Percentiles rank a stretch among this genome's conserved stretches.
Evolutionary conservation across 345 rosid species (phyloP).

Genomic region (Fremontodendron californicum): DNA sequence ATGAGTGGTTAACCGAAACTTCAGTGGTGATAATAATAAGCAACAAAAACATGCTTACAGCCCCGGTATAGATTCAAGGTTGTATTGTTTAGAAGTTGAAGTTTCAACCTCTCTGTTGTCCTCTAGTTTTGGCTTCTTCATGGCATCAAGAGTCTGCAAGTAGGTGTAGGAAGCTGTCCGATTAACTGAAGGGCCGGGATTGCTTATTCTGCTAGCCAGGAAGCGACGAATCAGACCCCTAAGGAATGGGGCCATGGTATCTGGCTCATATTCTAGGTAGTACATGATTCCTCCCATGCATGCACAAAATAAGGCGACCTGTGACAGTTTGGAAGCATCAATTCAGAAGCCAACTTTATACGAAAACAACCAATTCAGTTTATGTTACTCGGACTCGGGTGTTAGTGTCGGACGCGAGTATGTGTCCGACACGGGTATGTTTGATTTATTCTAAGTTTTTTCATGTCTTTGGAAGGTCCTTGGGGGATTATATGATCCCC

Average conservation of each 20-base stretch:
- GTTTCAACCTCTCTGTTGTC: constrained; percentile 51
- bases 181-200: constrained; percentile 49
- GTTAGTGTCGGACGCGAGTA: no score
- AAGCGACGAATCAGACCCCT: constrained; percentile 87
- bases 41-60: constrained; percentile 41
- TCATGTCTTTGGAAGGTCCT: no score
- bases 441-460: no score
- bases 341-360: background rate
- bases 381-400: no score
- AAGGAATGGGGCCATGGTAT: constrained; percentile 93
- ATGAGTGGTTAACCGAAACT: constrained; percentile 13
- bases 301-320: constrained; percentile 92
- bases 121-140: constrained; percentile 45
- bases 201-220: constrained; percentile 92
- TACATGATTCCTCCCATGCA: constrained; percentile 99
- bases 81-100: constrained; percentile 54
- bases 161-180: constrained; percentile 60
- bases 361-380: background rate
- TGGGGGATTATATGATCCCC: no score
- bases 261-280: constrained; percentile 87
- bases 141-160: constrained; percentile 64
- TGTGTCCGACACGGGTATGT: no score
- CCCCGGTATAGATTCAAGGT: constrained; percentile 92
- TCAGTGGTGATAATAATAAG: constrained; percentile 1
- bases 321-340: constrained; percentile 19